phyloP scores from a whole-genome alignment of 805 yeast genomes.

The Pichia manshurica region DNA sequence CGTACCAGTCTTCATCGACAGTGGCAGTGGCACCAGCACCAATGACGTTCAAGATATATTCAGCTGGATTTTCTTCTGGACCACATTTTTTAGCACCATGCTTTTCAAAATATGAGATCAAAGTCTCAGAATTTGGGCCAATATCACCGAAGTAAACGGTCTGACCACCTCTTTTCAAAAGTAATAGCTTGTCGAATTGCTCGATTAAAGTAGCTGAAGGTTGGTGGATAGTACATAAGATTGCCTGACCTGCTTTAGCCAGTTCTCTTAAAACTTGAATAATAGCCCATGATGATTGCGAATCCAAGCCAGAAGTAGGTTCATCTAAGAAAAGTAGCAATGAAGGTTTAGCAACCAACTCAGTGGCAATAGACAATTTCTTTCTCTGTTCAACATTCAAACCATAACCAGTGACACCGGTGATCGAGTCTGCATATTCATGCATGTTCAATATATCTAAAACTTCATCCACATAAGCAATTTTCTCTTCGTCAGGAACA shows the following conservation, averaged over 20 bases:
- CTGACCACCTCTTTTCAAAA: slow-evolving; percentile 46
- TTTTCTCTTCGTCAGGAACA: slow-evolving; percentile 37
- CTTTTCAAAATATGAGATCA: slow-evolving; percentile 42
- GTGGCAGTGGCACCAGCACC: slow-evolving; percentile 78
- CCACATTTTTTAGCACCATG: slow-evolving; percentile 63
- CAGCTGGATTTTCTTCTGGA: slow-evolving; percentile 64
- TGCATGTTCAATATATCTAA: slow-evolving; percentile 37
- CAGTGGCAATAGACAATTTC: slow-evolving; percentile 50
- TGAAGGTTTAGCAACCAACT: slow-evolving; percentile 49
- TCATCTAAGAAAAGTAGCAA: slow-evolving; percentile 51
- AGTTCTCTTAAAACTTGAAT: slow-evolving; percentile 43
- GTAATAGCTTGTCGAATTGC: slow-evolving; percentile 35
- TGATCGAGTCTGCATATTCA: slow-evolving; percentile 46
- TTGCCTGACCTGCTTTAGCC: slow-evolving; percentile 50
- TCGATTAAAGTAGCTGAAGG: slow-evolving; percentile 43
- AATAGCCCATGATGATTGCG: slow-evolving; percentile 56
- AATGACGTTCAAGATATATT: slow-evolving; percentile 64
- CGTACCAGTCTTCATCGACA: slow-evolving; percentile 55
- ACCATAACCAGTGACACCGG: slow-evolving; percentile 42
- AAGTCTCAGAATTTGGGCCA: slow-evolving; percentile 38
- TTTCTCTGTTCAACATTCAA: slow-evolving; percentile 52
- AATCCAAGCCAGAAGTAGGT: slow-evolving; percentile 56
- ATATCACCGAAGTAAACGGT: slow-evolving; percentile 52
- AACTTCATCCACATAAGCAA: slow-evolving; percentile 39
- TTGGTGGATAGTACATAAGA: slow-evolving; percentile 53